Evolutionary conservation across 306 rosid species (phyloP), one percentile per base, ranked within the genome.

Genomic region (Sesbania bispinosa): DNA sequence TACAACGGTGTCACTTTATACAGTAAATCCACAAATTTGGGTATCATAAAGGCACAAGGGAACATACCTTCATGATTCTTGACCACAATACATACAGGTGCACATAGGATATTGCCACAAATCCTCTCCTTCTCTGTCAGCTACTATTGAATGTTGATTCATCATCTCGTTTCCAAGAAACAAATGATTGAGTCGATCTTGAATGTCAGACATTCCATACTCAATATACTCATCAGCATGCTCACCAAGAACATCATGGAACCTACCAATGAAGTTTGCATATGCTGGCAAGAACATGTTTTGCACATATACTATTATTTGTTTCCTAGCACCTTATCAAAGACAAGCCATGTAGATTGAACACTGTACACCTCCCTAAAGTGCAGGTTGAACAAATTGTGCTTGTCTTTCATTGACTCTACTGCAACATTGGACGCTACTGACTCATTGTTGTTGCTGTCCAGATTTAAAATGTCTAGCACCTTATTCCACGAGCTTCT

Each of bases 401-500:
- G 80, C 73, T 85, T 86, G 8, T 82, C 86, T 50, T 80, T 87
- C 89, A 89, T 76, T 5, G 78, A 67, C 62, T 74, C 83, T 3
- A 57, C 82, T 1, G 70, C 59, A 0, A 19, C 70, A 62, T 53
- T 70, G 11, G 85, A 67, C 1, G 78, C 74, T 63, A 80, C 29
- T 4, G 90, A 67, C 50, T 76, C 84, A 55, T 15, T 20, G n/a
- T n/a, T n/a, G n/a, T n/a, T n/a, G n/a, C 19, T 80, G 6, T 87
- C 97, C 2, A 67, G 33, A 67, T 82, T 89, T 78, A 89, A 54
- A 61, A 76, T 59, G 4, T 75, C 81, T 42, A 82, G 6, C 15
- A 87, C 74, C 77, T 76, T 83, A 53, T 64, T 78, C 96, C 92
- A 89, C 1, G 94, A 82, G 70, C 83, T 84, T 51, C 84, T 79